These are phyloP conservation scores for Aphanocladium album DNA, from an alignment of 2,329 filamentous ascomycete genomes.

Conservation along the genomic window DNA sequence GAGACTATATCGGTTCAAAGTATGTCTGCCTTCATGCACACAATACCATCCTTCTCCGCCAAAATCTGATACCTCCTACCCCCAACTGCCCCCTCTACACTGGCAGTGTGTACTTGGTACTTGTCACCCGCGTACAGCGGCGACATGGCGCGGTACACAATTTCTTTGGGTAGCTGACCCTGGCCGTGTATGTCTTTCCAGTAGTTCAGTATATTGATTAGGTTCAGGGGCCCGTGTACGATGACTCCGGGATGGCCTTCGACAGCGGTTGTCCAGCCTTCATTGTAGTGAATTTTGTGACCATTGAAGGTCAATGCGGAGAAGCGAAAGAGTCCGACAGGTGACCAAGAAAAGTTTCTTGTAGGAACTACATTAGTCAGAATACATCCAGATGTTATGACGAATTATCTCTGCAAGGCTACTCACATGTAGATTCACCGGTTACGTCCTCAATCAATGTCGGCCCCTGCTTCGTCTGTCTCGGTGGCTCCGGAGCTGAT, in stretches of 20 bases:
- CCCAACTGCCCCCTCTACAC: neutral
- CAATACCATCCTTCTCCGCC: slow-evolving; percentile 7
- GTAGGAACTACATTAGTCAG: neutral
- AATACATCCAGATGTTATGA: neutral
- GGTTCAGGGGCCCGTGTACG: slow-evolving; percentile 75
- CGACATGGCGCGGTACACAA: slow-evolving; percentile 64
- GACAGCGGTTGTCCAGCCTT: slow-evolving; percentile 55
- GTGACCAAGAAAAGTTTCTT: slow-evolving; percentile 38
- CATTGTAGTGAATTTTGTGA: slow-evolving; percentile 79
- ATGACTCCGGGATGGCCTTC: slow-evolving; percentile 68
- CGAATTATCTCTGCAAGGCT: neutral
- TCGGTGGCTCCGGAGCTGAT: slow-evolving; percentile 9
- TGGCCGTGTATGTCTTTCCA: slow-evolving; percentile 47
- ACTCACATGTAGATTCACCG: slow-evolving; percentile 15
- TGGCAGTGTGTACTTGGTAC: slow-evolving; percentile 30
- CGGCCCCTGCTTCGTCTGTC: slow-evolving; percentile 12
- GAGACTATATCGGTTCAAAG: neutral
- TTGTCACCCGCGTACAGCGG: slow-evolving; percentile 66
- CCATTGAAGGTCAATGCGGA: slow-evolving; percentile 82
- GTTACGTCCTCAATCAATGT: slow-evolving; percentile 17
- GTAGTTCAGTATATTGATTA: slow-evolving; percentile 67
- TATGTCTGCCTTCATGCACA: slow-evolving; percentile 14
- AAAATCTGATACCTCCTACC: neutral
- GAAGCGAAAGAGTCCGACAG: slow-evolving; percentile 66
- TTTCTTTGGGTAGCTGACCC: slow-evolving; percentile 25